Evolutionary conservation across 352 stramenopile genomes (phyloP).

Genomic region (Phytophthora hibernalis): DNA sequence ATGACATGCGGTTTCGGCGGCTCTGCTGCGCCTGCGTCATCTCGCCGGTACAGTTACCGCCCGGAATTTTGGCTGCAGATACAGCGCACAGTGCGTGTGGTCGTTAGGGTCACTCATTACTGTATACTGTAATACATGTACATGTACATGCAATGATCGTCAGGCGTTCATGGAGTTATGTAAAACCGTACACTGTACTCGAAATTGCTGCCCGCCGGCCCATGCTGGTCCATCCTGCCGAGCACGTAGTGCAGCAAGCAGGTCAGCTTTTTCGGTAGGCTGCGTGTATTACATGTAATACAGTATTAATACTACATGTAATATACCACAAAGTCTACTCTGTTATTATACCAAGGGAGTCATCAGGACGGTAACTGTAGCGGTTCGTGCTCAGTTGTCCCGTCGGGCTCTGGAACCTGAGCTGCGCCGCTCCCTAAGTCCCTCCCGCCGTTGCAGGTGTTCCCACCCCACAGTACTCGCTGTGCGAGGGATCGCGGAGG

Average conservation of each 20-base stretch:
- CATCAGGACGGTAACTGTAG: too few relatives aligned
- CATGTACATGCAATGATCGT: too few relatives aligned
- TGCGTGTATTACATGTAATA: too few relatives aligned
- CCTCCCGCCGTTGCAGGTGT: constrained; percentile 39
- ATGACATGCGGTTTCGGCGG: constrained; percentile 8
- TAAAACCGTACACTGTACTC: too few relatives aligned
- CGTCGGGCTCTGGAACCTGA: constrained; percentile 18
- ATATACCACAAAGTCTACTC: too few relatives aligned
- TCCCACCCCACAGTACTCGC: background rate
- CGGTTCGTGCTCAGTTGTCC: constrained; percentile 26
- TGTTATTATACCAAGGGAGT: too few relatives aligned
- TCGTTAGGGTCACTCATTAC: too few relatives aligned
- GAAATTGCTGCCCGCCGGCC: too few relatives aligned
- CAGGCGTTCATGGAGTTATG: too few relatives aligned
- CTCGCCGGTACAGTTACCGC: constrained; percentile 4
- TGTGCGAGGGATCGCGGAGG: background rate
- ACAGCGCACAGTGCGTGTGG: background rate
- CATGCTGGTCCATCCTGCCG: background rate
- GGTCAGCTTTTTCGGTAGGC: constrained; percentile 11
- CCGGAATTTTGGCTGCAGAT: too few relatives aligned
- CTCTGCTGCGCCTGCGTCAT: background rate
- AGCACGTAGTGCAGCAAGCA: background rate
- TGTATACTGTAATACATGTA: too few relatives aligned
- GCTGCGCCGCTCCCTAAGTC: constrained; percentile 8
- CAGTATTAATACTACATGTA: constrained; percentile 5